phyloP scores from a whole-genome alignment of 306 rosid species.

The Malus domestica region DNA sequence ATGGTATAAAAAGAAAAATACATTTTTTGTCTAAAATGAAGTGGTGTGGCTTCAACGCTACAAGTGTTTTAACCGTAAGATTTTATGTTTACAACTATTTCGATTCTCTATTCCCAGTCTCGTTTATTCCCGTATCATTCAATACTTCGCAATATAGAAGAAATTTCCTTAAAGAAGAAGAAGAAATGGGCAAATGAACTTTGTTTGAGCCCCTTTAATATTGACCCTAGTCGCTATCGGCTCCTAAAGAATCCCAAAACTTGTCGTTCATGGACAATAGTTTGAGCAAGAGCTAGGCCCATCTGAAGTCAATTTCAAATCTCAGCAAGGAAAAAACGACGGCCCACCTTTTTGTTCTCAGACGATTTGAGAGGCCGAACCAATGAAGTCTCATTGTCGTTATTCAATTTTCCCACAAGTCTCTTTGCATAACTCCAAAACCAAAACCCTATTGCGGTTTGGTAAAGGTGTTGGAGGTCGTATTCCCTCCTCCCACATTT shows the following conservation, averaged over 20 bases:
- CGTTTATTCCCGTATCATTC: too few species aligned
- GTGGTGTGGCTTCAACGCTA: too few species aligned
- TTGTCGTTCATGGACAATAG: not conserved
- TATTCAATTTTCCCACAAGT: not conserved
- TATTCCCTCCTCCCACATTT: not conserved
- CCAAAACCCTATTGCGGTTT: not conserved
- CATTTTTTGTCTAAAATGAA: too few species aligned
- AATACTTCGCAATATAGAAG: too few species aligned
- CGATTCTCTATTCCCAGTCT: too few species aligned
- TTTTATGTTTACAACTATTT: too few species aligned
- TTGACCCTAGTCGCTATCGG: not conserved
- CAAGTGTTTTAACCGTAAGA: too few species aligned
- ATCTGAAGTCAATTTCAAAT: not conserved
- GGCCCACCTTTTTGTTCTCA: not conserved
- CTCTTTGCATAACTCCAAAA: conserved; percentile 1
- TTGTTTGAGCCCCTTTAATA: not conserved
- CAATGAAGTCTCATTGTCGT: not conserved
- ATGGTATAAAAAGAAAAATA: too few species aligned
- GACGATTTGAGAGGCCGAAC: not conserved
- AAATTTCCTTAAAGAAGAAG: too few species aligned
- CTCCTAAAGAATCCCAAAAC: not conserved
- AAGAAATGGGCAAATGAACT: not conserved
- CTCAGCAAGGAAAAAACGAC: not conserved
- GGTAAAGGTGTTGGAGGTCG: not conserved
- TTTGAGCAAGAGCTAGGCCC: not conserved